These are phyloP conservation scores for Phytophthora europaea DNA, from an alignment of 352 stramenopile species.

Conservation along the genomic window DNA sequence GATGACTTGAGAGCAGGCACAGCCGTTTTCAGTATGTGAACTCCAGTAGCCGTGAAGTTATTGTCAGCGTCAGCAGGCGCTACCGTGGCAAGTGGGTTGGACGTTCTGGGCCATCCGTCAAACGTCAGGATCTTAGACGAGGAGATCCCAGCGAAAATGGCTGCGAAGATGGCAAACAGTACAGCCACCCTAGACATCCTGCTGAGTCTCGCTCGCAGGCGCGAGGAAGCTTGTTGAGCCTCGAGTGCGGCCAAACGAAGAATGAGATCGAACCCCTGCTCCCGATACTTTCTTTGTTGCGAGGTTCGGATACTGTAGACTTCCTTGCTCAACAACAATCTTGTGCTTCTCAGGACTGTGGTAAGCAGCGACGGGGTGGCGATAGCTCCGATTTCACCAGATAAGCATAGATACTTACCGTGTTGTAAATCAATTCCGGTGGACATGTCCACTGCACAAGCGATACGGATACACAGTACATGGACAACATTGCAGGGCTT, in stretches of 20 bases:
- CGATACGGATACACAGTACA: neutral
- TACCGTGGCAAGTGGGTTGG: slow-evolving; percentile 16
- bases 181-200: slow-evolving; percentile 21
- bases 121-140: slow-evolving; percentile 23
- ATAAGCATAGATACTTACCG: slow-evolving; percentile 23
- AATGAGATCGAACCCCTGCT: slow-evolving; percentile 18
- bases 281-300: slow-evolving; percentile 24
- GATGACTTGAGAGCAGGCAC: slow-evolving; percentile 1
- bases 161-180: slow-evolving; percentile 17
- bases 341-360: slow-evolving; percentile 7
- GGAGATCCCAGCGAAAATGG: slow-evolving; percentile 11
- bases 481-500: neutral
- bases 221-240: slow-evolving; percentile 30
- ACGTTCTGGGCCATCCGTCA: slow-evolving; percentile 4
- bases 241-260: slow-evolving; percentile 19
- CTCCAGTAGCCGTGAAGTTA: slow-evolving; percentile 10
- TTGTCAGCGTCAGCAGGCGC: neutral
- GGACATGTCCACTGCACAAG: slow-evolving; percentile 4
- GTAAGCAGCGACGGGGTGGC: slow-evolving; percentile 16
- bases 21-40: slow-evolving; percentile 4
- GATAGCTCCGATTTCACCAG: slow-evolving; percentile 25
- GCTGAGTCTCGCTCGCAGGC: slow-evolving; percentile 16
- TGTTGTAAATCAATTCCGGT: slow-evolving; percentile 36
- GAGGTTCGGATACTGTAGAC: slow-evolving; percentile 16
- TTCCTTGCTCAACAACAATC: slow-evolving; percentile 6